Evolutionary conservation across 495 filamentous ascomycete genomes (phyloP).

Genomic region (Baudoinia panamericana): DNA sequence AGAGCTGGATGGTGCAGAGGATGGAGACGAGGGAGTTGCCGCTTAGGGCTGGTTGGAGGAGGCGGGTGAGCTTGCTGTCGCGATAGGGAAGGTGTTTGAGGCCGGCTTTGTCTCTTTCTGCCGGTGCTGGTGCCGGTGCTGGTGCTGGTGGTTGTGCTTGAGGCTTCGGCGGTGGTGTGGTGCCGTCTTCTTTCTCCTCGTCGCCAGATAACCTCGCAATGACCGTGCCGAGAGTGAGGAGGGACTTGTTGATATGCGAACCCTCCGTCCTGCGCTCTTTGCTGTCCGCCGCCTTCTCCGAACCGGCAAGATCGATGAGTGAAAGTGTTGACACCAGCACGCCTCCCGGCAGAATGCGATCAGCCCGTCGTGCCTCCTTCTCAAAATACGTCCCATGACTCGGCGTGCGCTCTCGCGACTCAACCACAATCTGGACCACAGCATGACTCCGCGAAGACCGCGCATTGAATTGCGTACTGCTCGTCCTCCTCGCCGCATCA

Average conservation of each 20-base stretch:
- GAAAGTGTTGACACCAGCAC: conserved; percentile 91
- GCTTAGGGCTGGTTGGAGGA: conserved; percentile 84
- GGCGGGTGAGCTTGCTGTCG: conserved; percentile 89
- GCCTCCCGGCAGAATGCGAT: conserved; percentile 70
- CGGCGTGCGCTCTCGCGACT: conserved; percentile 68
- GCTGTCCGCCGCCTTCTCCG: conserved; percentile 85
- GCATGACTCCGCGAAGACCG: conserved; percentile 95
- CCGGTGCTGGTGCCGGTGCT: conserved; percentile 42
- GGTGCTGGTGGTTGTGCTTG: too few species aligned
- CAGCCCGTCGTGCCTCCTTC: conserved; percentile 37
- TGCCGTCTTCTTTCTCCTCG: conserved; percentile 54
- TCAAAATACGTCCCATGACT: conserved; percentile 31
- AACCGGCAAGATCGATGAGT: conserved; percentile 91
- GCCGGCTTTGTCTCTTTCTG: conserved; percentile 42
- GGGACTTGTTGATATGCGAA: conserved; percentile 94
- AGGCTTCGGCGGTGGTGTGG: too few species aligned
- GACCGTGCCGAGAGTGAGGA: conserved; percentile 89
- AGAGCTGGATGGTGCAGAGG: conserved; percentile 84
- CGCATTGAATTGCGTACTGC: conserved; percentile 90
- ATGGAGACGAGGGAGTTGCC: conserved; percentile 93
- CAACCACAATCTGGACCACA: conserved; percentile 96
- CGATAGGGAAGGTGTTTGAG: conserved; percentile 87
- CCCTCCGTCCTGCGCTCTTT: conserved; percentile 92
- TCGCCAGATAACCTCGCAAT: conserved; percentile 74
- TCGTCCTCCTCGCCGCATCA: conserved; percentile 75